Conservation (phyloP, 805 yeast genomes). For the Starmerella stellata region DNA sequence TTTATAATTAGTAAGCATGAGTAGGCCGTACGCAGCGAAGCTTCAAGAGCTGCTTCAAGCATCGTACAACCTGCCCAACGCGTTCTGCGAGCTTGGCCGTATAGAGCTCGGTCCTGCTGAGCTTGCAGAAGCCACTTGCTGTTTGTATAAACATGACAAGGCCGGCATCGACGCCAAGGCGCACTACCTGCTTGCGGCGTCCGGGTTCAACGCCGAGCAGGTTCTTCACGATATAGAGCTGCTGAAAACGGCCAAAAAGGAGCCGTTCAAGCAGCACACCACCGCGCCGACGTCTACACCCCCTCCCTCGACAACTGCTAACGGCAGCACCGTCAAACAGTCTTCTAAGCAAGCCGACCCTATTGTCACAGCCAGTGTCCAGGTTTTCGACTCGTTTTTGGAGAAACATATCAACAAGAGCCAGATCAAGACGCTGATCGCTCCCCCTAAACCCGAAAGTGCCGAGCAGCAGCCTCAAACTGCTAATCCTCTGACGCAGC, state of each 20-base stretch:
- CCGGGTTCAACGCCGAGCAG: conserved; percentile 75
- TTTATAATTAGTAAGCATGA: conserved; percentile 13
- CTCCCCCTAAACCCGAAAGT: background rate
- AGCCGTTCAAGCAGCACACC: background rate
- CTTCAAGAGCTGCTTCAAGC: conserved; percentile 62
- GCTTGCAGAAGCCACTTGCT: conserved; percentile 31
- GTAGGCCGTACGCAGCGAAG: conserved; percentile 21
- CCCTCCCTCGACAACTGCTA: background rate
- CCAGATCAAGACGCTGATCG: background rate
- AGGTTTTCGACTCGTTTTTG: conserved; percentile 66
- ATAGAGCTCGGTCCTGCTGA: conserved; percentile 67
- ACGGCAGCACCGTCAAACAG: background rate
- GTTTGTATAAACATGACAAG: conserved; percentile 26
- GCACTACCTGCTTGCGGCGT: conserved; percentile 75
- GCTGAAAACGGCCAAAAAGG: conserved; percentile 4
- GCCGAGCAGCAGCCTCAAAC: background rate
- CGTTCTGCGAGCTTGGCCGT: conserved; percentile 52
- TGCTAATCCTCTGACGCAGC: background rate
- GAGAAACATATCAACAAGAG: conserved; percentile 43
- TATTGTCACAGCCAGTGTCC: conserved; percentile 50
- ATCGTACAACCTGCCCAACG: conserved; percentile 52
- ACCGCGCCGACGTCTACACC: background rate
- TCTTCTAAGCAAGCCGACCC: conserved; percentile 43
- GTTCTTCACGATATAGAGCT: conserved; percentile 37
- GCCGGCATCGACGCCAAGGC: conserved; percentile 26